Evolutionary conservation across 305 asterid genomes (phyloP), one percentile per base, ranked within the genome.

Genomic region (Fraxinus greggii): DNA sequence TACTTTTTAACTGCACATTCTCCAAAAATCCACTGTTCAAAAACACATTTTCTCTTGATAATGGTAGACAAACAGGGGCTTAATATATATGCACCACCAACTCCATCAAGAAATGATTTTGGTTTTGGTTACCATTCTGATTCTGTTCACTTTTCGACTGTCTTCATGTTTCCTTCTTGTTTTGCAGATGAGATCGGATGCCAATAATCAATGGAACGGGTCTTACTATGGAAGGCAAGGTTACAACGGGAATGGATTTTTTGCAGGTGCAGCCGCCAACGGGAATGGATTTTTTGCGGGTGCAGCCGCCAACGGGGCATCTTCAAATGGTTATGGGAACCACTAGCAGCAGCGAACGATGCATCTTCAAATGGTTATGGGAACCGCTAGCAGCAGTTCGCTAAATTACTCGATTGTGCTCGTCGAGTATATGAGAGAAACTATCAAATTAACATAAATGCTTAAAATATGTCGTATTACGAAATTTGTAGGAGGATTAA

Each of bases 401-500:
- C 92, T 93, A 81, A 88, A 56, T 82, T 79, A 45, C 84, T 77
- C 72, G 33, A 61, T 54, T 38, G 63, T 42, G 45, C 78, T 23
- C 80, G 63, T 79, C 33, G 54, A 78, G 48, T 33, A 78, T 83
- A 81, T 85, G 82, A 80, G 61, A 84, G 81, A 85, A 63, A 74
- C 76, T 85, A 83, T 86, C 77, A 78, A 10, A n/a, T 54, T 83
- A 83, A 77, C 77, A 86, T 78, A 75, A 76, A 80, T 83, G 86
- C 87, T 86, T 85, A 83, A 79, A 83, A 75, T 75, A 69, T 69
- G 12, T 29, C 2, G 77, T 63, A 67, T 45, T 73, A 84, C 79
- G 89, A 91, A 92, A 90, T 91, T 94, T 91, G 96, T 93, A 88
- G 92, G 86, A 84, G 92, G 90, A 88, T 88, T 78, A 83, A 80